phyloP scores from a whole-genome alignment of 371 early-diverging fungal genomes.

The Haplosporangium sp. region DNA sequence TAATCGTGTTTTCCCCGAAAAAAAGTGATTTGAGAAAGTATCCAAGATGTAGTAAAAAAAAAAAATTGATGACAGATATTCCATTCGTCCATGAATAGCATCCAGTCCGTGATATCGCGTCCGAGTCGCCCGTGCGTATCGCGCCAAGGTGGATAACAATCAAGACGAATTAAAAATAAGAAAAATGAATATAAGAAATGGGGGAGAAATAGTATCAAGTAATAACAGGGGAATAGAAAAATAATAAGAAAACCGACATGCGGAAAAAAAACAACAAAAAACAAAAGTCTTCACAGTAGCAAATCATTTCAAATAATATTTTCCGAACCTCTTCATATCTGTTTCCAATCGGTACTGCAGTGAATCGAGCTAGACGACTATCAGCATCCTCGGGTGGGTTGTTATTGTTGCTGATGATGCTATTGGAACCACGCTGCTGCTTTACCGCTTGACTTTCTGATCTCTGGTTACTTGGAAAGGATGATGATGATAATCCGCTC shows the following conservation, averaged over 20 bases:
- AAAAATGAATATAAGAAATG: not conserved
- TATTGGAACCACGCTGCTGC: not conserved
- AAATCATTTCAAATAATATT: not conserved
- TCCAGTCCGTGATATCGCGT: too few relatives aligned
- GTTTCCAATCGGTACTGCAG: constrained; percentile 29
- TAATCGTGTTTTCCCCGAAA: not conserved
- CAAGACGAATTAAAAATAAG: too few relatives aligned
- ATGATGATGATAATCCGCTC: not conserved
- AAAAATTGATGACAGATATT: not conserved
- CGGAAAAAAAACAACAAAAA: not conserved
- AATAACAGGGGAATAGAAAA: not conserved
- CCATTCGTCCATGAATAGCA: not conserved
- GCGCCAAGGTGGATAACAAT: too few relatives aligned
- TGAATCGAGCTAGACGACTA: constrained; percentile 49
- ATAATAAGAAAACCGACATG: not conserved
- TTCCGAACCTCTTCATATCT: constrained; percentile 38
- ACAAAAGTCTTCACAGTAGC: not conserved
- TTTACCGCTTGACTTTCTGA: not conserved
- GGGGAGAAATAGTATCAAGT: too few relatives aligned
- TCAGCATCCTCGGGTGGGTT: constrained; percentile 24
- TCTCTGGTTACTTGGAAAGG: constrained; percentile 1
- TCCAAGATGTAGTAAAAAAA: too few relatives aligned
- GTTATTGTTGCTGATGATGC: not conserved
- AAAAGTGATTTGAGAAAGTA: not conserved
- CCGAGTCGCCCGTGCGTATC: too few relatives aligned